Evolutionary conservation across 1,139 yeast species (phyloP).

Genomic region (Sugiyamaella japonica): DNA sequence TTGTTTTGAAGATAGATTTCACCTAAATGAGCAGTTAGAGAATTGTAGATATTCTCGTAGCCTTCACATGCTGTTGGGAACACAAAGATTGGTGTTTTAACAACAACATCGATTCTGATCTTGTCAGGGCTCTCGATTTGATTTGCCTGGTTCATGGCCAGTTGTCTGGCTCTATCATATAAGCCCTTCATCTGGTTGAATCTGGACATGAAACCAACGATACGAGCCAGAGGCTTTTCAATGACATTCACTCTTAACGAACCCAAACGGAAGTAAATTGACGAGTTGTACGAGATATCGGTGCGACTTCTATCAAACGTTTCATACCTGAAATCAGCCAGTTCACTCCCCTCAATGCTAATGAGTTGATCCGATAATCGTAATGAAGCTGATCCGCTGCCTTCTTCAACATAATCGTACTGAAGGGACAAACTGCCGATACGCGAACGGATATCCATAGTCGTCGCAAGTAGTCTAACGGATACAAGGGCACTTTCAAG

Average conservation of each 20-base stretch:
- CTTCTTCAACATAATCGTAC: slow-evolving; percentile 64
- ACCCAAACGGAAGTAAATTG: slow-evolving; percentile 68
- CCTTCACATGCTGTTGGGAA: slow-evolving; percentile 59
- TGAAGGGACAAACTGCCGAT: slow-evolving; percentile 78
- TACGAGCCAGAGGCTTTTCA: slow-evolving; percentile 73
- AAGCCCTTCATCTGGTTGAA: slow-evolving; percentile 84
- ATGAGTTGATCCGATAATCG: slow-evolving; percentile 66
- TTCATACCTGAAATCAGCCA: slow-evolving; percentile 82
- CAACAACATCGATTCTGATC: slow-evolving; percentile 68
- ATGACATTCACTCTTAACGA: slow-evolving; percentile 73
- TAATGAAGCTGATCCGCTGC: slow-evolving; percentile 51
- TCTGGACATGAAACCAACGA: slow-evolving; percentile 66
- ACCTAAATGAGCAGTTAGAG: slow-evolving; percentile 74
- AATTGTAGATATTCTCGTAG: slow-evolving; percentile 22
- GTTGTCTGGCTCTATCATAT: slow-evolving; percentile 84
- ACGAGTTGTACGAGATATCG: slow-evolving; percentile 49
- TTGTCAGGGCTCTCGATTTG: slow-evolving; percentile 62
- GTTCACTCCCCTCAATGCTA: slow-evolving; percentile 76
- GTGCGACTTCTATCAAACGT: slow-evolving; percentile 59
- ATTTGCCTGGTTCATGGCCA: slow-evolving; percentile 70
- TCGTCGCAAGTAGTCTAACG: slow-evolving; percentile 70
- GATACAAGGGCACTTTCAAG: slow-evolving; percentile 72
- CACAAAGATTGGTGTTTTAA: slow-evolving; percentile 79
- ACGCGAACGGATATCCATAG: slow-evolving; percentile 69
- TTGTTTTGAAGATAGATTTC: slow-evolving; percentile 72